phyloP scores from a whole-genome alignment of 23 red algal genomes.

The Cyanidiococcus yangmingshanensis region DNA sequence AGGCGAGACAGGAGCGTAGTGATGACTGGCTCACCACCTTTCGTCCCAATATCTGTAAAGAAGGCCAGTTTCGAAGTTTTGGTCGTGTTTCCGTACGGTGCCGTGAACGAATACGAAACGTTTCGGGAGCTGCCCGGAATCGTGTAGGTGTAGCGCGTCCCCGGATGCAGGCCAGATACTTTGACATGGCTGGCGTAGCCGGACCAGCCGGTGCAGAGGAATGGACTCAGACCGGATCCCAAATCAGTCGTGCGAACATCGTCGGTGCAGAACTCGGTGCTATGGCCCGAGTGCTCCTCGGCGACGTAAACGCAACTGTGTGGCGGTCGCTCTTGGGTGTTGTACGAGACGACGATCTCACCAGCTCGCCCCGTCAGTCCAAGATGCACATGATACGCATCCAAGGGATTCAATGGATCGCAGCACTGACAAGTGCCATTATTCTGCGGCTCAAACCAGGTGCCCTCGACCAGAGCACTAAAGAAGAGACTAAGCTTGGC shows the following conservation, averaged over 20 bases:
- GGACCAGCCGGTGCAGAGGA: conserved; percentile 26
- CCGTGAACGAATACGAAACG: conserved; percentile 20
- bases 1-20: conserved; percentile 14
- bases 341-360: conserved; percentile 26
- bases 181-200: conserved; percentile 32
- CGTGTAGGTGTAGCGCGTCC: conserved; percentile 21
- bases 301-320: conserved; percentile 1
- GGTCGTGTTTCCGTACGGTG: conserved; percentile 31
- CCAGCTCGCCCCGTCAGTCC: conserved; percentile 15
- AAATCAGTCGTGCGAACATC: conserved; percentile 21
- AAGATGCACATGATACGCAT: conserved; percentile 26
- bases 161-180: conserved; percentile 20
- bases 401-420: conserved; percentile 22
- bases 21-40: conserved; percentile 31
- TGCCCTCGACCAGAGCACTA: conserved; percentile 30
- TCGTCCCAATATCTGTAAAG: conserved; percentile 33
- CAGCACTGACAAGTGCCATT: conserved; percentile 31
- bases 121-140: conserved; percentile 17
- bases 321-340: conserved; percentile 16
- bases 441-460: conserved; percentile 30
- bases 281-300: neutral
- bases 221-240: conserved; percentile 24
- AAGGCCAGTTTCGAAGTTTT: conserved; percentile 23
- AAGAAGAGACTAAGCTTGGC: conserved; percentile 24
- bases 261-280: conserved; percentile 8